Conservation (phyloP, 192 early-diverging fungal species). For the Allomyces macrogynus region DNA sequence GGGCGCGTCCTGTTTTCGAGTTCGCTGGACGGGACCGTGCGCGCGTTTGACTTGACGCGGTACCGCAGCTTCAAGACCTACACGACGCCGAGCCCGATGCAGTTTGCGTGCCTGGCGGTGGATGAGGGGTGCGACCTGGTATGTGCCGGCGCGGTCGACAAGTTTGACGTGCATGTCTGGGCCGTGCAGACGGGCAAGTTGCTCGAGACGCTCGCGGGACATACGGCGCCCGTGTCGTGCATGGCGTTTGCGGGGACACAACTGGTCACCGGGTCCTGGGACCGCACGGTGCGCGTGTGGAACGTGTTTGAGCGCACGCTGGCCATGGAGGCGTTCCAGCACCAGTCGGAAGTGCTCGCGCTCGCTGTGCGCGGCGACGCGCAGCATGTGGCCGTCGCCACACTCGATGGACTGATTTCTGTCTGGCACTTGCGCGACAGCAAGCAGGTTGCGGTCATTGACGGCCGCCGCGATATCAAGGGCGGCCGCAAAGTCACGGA, state of each 20-base stretch:
- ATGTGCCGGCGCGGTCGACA: constrained; percentile 79
- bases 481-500: constrained; percentile 66
- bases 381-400: constrained; percentile 62
- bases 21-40: constrained; percentile 89
- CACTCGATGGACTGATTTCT: constrained; percentile 75
- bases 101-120: constrained; percentile 81
- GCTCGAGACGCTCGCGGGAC: constrained; percentile 79
- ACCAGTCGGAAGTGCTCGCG: constrained; percentile 64
- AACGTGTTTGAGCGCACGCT: constrained; percentile 76
- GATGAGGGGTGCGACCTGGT: constrained; percentile 94
- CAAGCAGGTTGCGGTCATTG: constrained; percentile 50
- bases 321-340: constrained; percentile 54
- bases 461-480: constrained; percentile 80
- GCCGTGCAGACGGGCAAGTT: constrained; percentile 96
- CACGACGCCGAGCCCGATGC: constrained; percentile 81
- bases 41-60: constrained; percentile 91
- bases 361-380: constrained; percentile 80
- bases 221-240: constrained; percentile 71
- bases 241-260: constrained; percentile 64
- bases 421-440: constrained; percentile 82
- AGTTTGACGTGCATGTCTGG: constrained; percentile 97
- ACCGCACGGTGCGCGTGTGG: constrained; percentile 72
- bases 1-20: constrained; percentile 88
- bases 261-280: constrained; percentile 83
- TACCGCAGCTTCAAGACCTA: constrained; percentile 98